Conservation (phyloP, 2,329 filamentous ascomycete genomes). For the Mollisia scopiformis region DNA sequence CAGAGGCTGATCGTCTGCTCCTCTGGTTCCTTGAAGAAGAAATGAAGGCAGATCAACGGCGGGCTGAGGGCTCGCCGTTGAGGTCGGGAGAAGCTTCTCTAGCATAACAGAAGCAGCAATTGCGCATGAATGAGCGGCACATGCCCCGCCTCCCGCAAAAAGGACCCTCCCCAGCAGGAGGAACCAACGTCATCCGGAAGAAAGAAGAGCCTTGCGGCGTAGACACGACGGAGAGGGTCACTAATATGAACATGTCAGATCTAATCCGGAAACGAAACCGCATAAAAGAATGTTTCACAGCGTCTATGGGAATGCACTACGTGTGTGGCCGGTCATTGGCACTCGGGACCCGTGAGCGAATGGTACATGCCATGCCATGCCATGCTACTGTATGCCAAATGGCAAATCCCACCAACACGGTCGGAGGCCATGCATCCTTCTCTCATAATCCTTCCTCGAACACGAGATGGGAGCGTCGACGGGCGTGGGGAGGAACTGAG, state of each 20-base stretch:
- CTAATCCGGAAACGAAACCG: neutral
- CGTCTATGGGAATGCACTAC: neutral
- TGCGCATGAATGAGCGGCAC: neutral
- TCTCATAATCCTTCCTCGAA: neutral
- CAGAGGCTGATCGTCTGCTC: no score
- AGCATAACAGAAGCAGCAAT: neutral
- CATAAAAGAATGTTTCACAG: neutral
- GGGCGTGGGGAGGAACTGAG: slow-evolving; percentile 1
- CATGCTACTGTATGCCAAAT: neutral
- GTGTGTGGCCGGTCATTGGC: neutral
- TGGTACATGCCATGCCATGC: neutral
- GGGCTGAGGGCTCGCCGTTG: neutral
- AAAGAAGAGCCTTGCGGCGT: neutral
- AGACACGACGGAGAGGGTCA: neutral
- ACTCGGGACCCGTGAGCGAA: neutral
- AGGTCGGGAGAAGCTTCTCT: neutral
- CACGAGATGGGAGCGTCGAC: neutral
- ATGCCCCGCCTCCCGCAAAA: neutral
- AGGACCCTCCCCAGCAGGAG: neutral
- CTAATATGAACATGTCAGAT: neutral
- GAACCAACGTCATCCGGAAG: neutral
- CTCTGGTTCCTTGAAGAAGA: no score
- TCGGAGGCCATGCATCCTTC: neutral
- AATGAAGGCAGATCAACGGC: no score
- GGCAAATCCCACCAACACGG: neutral